Percentiles rank a stretch among this genome's conserved stretches.
Evolutionary conservation across 2,329 filamentous ascomycete genomes (phyloP).

Genomic region (Neodidymelliopsis sp.): DNA sequence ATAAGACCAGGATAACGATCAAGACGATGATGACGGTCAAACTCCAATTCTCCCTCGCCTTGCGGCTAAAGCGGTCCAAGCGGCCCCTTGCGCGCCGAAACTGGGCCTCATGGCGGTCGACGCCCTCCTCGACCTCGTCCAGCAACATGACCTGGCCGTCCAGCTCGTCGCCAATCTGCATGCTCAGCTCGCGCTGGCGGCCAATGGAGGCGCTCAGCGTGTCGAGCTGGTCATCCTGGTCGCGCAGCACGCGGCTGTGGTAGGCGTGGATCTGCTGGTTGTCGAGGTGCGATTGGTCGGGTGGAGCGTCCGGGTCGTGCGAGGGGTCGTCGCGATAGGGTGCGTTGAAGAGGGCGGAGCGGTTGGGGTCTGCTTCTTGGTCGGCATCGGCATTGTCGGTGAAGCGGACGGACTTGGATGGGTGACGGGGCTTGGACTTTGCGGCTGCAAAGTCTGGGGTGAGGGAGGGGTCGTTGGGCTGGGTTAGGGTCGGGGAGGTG

Average conservation of each 20-base stretch:
- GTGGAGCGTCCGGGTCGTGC: slow-evolving; percentile 46
- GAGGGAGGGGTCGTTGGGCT: slow-evolving; percentile 54
- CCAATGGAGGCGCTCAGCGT: slow-evolving; percentile 83
- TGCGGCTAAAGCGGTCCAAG: slow-evolving; percentile 74
- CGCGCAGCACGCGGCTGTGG: slow-evolving; percentile 79
- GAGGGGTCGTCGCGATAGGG: slow-evolving; percentile 75
- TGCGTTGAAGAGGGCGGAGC: slow-evolving; percentile 64
- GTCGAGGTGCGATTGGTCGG: slow-evolving; percentile 66
- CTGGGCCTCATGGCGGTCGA: slow-evolving; percentile 80
- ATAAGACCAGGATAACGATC: slow-evolving; percentile 80
- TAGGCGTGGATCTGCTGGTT: slow-evolving; percentile 90
- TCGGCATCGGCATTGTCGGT: slow-evolving; percentile 61
- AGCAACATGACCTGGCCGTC: slow-evolving; percentile 89
- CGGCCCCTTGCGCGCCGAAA: slow-evolving; percentile 77
- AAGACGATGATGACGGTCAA: slow-evolving; percentile 80
- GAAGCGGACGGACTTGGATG: slow-evolving; percentile 84
- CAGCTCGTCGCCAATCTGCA: slow-evolving; percentile 95
- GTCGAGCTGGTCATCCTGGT: slow-evolving; percentile 95
- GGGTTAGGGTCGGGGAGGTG: slow-evolving; percentile 48
- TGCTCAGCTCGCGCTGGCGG: slow-evolving; percentile 88
- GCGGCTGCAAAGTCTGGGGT: slow-evolving; percentile 48
- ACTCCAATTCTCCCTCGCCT: slow-evolving; percentile 85
- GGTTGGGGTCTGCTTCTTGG: slow-evolving; percentile 58
- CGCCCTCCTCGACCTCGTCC: slow-evolving; percentile 84
- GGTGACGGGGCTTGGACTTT: slow-evolving; percentile 43